Conservation (phyloP, 1,139 yeast genomes). For the Yamadazyma triangularis region DNA sequence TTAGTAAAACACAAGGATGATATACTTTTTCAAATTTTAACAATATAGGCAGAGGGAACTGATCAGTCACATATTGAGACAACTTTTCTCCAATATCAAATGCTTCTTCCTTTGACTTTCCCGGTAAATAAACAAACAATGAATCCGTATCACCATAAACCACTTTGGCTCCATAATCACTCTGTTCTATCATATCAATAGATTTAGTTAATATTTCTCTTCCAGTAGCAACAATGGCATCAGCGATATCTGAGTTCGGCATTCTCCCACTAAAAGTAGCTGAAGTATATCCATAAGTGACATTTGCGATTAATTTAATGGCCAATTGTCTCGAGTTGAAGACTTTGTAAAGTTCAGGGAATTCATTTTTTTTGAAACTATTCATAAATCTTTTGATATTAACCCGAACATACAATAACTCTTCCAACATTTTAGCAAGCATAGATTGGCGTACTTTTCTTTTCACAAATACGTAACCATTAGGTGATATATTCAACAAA, state of each 20-base stretch:
- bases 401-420: constrained; percentile 73
- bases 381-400: constrained; percentile 75
- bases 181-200: constrained; percentile 59
- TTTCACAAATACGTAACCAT: constrained; percentile 77
- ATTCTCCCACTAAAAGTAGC: constrained; percentile 94
- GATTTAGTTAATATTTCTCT: constrained; percentile 77
- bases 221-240: constrained; percentile 88
- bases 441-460: constrained; percentile 63
- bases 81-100: constrained; percentile 69
- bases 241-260: constrained; percentile 96
- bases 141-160: constrained; percentile 98
- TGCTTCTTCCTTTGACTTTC: constrained; percentile 72
- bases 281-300: constrained; percentile 92
- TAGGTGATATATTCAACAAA: constrained; percentile 68
- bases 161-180: constrained; percentile 81
- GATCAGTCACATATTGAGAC: constrained; percentile 57
- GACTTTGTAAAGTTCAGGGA: constrained; percentile 42
- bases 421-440: constrained; percentile 79
- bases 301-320: constrained; percentile 85
- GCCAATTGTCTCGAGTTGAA: constrained; percentile 83
- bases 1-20: constrained; percentile 74
- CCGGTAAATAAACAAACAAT: constrained; percentile 85
- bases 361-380: constrained; percentile 34
- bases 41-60: constrained; percentile 76
- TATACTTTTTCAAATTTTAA: constrained; percentile 91